A percentile compares a stretch with the other conserved stretches of the same genome.
Evolutionary conservation across 331 rosid species (phyloP).

Genomic region (Saraca asoca): DNA sequence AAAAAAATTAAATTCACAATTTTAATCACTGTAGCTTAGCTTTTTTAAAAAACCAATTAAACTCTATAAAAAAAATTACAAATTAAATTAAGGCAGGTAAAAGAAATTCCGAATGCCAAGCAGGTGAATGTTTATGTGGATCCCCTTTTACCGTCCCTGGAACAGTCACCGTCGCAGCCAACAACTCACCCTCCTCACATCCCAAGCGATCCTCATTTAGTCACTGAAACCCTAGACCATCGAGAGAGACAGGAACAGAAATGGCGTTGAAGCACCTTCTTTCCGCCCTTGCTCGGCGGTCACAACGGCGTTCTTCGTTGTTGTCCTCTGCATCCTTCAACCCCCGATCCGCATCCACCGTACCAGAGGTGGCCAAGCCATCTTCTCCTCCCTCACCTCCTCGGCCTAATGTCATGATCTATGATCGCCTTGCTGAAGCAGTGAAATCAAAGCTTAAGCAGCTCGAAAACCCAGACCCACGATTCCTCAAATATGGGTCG

Average conservation of each 20-base stretch:
- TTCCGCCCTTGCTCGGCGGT: slow-evolving; percentile 51
- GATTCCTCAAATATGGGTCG: slow-evolving; percentile 74
- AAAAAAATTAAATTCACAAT: too few relatives aligned
- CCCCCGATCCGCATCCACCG: slow-evolving; percentile 51
- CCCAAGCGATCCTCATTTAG: too few relatives aligned
- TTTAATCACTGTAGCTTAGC: too few relatives aligned
- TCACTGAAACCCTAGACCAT: slow-evolving; percentile 13
- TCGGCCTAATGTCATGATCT: slow-evolving; percentile 67
- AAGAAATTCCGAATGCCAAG: too few relatives aligned
- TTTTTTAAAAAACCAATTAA: too few relatives aligned
- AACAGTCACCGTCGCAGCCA: too few relatives aligned
- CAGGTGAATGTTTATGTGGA: too few relatives aligned
- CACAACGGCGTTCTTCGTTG: slow-evolving; percentile 29
- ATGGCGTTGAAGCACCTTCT: slow-evolving; percentile 69
- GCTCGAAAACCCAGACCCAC: slow-evolving; percentile 64
- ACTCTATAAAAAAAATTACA: too few relatives aligned
- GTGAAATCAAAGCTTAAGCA: slow-evolving; percentile 55
- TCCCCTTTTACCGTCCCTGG: too few relatives aligned
- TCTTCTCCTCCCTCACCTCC: slow-evolving; percentile 50
- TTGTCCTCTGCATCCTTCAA: slow-evolving; percentile 22
- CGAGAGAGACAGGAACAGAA: slow-evolving; percentile 5
- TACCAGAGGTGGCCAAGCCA: slow-evolving; percentile 48
- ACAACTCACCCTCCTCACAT: background rate
- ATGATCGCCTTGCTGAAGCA: slow-evolving; percentile 69
- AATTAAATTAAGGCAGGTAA: too few relatives aligned